phyloP scores from a whole-genome alignment of 306 rosid species.

The Ormosia semicastrata region DNA sequence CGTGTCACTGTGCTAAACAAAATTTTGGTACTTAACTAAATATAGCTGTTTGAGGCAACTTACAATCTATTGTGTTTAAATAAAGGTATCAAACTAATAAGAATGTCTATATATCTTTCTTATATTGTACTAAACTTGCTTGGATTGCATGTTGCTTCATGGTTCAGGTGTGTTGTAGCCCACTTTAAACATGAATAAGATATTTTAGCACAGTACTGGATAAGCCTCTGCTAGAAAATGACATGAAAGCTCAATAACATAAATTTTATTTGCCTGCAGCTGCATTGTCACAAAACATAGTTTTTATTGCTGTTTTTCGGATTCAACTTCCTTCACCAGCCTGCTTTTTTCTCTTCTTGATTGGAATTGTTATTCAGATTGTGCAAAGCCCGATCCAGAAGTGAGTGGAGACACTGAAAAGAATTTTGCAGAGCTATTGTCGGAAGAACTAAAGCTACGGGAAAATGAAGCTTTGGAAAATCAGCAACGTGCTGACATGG shows the following conservation, averaged over 20 bases:
- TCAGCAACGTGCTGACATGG: constrained; percentile 82
- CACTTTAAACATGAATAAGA: neutral
- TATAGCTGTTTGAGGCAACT: neutral
- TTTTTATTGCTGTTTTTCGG: neutral
- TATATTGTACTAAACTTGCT: constrained; percentile 1
- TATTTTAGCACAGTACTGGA: neutral
- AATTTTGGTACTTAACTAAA: neutral
- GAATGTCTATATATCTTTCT: neutral
- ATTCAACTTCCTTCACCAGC: constrained; percentile 1
- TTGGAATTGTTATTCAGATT: constrained; percentile 54
- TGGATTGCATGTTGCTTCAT: neutral
- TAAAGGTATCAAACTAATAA: constrained; percentile 10
- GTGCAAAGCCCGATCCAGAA: constrained; percentile 89
- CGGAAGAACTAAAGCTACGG: constrained; percentile 84
- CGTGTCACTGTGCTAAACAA: neutral
- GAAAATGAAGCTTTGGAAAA: constrained; percentile 73
- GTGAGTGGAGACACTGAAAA: constrained; percentile 85
- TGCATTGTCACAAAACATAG: neutral
- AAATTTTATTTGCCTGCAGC: neutral
- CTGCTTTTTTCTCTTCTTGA: constrained; percentile 7
- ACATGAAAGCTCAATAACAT: neutral
- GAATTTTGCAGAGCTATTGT: constrained; percentile 82
- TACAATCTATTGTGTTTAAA: neutral
- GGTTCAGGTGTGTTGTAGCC: neutral
- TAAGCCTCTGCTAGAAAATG: constrained; percentile 8